Evolutionary conservation across 2,329 filamentous ascomycete species (phyloP).

Genomic region (Torrubiellomyces zombiae): DNA sequence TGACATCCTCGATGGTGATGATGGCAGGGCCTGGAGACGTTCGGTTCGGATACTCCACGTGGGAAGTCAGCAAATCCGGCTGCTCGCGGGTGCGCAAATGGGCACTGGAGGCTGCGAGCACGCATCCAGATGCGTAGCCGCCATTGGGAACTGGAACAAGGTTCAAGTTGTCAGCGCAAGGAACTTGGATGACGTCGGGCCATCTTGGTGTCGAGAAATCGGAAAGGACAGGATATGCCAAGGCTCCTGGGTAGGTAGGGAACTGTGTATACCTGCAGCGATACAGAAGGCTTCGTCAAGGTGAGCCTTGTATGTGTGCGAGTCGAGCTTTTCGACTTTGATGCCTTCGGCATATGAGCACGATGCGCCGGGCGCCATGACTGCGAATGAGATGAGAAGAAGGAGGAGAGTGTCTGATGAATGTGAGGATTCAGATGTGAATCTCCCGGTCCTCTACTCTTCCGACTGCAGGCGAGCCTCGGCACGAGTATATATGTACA

Average conservation of each 20-base stretch:
- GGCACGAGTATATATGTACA: no score
- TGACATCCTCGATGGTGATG: slow-evolving; percentile 8
- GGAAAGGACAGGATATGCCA: not conserved
- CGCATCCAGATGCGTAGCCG: slow-evolving; percentile 20
- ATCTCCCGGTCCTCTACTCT: no score
- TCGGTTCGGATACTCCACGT: slow-evolving; percentile 19
- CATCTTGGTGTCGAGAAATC: not conserved
- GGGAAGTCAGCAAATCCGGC: slow-evolving; percentile 15
- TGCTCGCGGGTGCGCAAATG: slow-evolving; percentile 14
- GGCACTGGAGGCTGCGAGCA: slow-evolving; percentile 13
- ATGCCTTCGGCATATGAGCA: slow-evolving; percentile 8
- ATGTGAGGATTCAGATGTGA: no score
- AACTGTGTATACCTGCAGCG: slow-evolving; percentile 8
- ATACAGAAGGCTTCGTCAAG: slow-evolving; percentile 9
- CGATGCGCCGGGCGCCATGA: no score
- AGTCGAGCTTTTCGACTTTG: slow-evolving; percentile 8
- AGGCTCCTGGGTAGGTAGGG: not conserved
- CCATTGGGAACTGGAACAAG: slow-evolving; percentile 21
- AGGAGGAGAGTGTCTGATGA: no score
- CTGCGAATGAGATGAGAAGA: no score
- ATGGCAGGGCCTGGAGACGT: slow-evolving; percentile 15
- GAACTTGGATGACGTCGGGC: not conserved
- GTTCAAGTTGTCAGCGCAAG: not conserved
- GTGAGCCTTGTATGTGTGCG: slow-evolving; percentile 9
- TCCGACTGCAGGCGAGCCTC: no score